Evolutionary conservation across 805 yeast genomes (phyloP).

Genomic region (Metschnikowia shivogae): DNA sequence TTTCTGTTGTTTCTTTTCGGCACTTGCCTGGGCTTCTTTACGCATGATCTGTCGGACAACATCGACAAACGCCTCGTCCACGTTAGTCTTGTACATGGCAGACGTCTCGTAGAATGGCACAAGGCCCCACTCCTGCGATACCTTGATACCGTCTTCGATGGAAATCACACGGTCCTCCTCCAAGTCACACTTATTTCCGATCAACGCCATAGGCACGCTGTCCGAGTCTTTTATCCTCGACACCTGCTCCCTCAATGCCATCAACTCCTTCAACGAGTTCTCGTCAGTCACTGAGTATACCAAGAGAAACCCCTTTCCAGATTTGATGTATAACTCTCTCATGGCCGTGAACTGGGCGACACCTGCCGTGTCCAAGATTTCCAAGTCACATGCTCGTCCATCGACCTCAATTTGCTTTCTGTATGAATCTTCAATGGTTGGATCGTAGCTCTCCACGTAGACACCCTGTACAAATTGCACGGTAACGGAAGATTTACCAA

Average conservation of each 20-base stretch:
- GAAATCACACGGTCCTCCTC: constrained; percentile 68
- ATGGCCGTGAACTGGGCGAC: constrained; percentile 91
- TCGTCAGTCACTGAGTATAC: constrained; percentile 60
- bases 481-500: constrained; percentile 90
- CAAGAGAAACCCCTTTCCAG: constrained; percentile 70
- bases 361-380: constrained; percentile 61
- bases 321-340: constrained; percentile 83
- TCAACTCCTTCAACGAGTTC: constrained; percentile 68
- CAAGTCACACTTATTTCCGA: constrained; percentile 89
- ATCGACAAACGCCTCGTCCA: constrained; percentile 85
- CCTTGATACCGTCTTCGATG: constrained; percentile 77
- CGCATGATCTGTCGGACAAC: constrained; percentile 86
- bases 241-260: constrained; percentile 79
- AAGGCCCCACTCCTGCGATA: constrained; percentile 81
- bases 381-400: constrained; percentile 80
- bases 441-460: constrained; percentile 88
- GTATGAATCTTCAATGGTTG: constrained; percentile 95
- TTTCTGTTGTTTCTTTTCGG: constrained; percentile 43
- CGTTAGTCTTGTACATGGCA: constrained; percentile 86
- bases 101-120: constrained; percentile 92
- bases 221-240: constrained; percentile 72
- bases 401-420: constrained; percentile 85
- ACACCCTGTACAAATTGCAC: constrained; percentile 90
- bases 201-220: constrained; percentile 81
- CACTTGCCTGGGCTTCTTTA: constrained; percentile 51